phyloP scores from a whole-genome alignment of 768 basidiomycete genomes.

The Mycena alexandri region DNA sequence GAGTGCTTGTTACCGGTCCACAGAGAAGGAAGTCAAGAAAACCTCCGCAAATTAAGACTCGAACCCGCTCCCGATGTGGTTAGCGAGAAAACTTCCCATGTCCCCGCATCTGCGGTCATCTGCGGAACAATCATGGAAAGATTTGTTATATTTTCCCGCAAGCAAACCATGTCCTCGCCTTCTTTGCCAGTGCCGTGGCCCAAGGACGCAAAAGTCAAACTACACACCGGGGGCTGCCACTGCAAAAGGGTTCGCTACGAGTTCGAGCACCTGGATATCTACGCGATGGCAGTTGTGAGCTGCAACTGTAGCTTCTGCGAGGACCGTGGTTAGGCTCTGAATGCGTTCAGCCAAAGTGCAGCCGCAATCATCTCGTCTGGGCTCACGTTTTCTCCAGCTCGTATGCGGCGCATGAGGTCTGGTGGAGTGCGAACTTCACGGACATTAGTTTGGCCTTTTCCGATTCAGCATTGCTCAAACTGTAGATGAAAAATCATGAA shows the following conservation, averaged over 20 bases:
- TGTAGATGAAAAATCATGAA: too few species aligned
- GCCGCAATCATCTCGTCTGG: conserved; percentile 66
- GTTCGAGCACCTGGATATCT: conserved; percentile 30
- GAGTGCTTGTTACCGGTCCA: too few species aligned
- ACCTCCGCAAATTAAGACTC: too few species aligned
- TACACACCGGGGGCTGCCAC: conserved; percentile 31
- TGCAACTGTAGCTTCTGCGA: conserved; percentile 36
- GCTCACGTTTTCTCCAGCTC: conserved; percentile 65
- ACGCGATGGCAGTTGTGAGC: conserved; percentile 17
- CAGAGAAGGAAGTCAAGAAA: too few species aligned
- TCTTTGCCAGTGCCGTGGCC: conserved; percentile 34
- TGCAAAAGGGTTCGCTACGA: conserved; percentile 34
- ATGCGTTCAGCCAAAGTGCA: conserved; percentile 41
- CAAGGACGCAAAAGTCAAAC: conserved; percentile 8
- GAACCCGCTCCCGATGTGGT: too few species aligned
- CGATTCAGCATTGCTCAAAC: too few species aligned
- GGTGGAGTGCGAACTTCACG: conserved; percentile 63
- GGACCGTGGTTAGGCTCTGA: conserved; percentile 21
- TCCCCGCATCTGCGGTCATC: too few species aligned
- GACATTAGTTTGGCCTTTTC: conserved; percentile 68
- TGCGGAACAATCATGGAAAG: too few species aligned
- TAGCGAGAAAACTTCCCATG: too few species aligned
- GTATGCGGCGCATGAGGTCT: conserved; percentile 65
- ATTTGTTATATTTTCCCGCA: too few species aligned
- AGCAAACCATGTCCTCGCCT: too few species aligned